Evolutionary conservation across 164 flowering plant genomes (phyloP).

Genomic region (Macadamia integrifolia): DNA sequence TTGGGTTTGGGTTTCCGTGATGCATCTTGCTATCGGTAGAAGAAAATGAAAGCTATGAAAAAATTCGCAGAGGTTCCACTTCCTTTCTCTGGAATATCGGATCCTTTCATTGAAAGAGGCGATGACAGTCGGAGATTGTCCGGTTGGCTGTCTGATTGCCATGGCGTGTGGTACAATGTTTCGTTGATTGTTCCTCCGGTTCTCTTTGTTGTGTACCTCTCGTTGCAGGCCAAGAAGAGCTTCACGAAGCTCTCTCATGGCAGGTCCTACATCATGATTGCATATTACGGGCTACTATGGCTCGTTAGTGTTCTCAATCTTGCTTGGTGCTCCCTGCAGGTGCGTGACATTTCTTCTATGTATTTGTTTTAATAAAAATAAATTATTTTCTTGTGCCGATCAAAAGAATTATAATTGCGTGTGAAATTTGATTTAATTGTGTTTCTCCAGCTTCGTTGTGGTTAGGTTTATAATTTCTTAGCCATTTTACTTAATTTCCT

Average conservation of each 20-base stretch:
- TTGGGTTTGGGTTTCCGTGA: neutral
- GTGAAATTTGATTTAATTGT: neutral
- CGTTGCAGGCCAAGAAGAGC: constrained; percentile 60
- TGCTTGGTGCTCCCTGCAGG: constrained; percentile 87
- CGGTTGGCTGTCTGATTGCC: constrained; percentile 52
- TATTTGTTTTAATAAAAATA: neutral
- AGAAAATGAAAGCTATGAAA: constrained; percentile 8
- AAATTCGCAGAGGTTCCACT: constrained; percentile 6
- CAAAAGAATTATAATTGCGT: too few species aligned
- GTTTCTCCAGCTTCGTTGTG: neutral
- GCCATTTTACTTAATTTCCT: neutral
- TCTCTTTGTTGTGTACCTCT: constrained; percentile 56
- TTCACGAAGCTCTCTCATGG: constrained; percentile 63
- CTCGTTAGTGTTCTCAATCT: constrained; percentile 69
- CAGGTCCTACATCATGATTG: constrained; percentile 61
- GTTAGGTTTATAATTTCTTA: neutral
- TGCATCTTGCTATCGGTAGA: neutral
- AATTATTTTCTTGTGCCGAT: neutral
- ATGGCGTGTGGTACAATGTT: constrained; percentile 62
- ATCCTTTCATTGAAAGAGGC: neutral
- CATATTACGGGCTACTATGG: constrained; percentile 80
- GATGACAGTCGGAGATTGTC: constrained; percentile 12
- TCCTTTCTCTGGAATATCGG: constrained; percentile 5
- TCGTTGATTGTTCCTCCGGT: constrained; percentile 46
- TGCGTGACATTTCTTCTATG: constrained; percentile 10